Evolutionary conservation across 257 asterid species (phyloP), one percentile per base, ranked within the genome.

Genomic region (Lantana camara): DNA sequence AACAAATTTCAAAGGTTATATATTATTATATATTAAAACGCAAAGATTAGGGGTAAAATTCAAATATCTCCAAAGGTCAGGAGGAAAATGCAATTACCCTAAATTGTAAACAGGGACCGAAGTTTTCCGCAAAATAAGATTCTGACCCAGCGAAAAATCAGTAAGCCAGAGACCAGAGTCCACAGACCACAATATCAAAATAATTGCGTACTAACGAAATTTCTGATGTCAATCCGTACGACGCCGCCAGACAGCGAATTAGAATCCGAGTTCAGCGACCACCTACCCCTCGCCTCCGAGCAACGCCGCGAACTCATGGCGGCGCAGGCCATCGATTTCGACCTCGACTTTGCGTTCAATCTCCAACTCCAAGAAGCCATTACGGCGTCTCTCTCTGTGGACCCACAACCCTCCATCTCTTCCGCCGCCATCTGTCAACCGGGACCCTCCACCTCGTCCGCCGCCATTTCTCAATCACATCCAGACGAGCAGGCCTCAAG

Each of bases 291-390:
- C 54, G 83, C 82, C 75, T 67, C 83, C 72, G 85, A 68, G 76
- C 85, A 87, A 60, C 79, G 86, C 76, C 73, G 67, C 1, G 88
- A 81, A 66, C 49, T 83, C 64, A 63, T 64, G 84, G 86, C 73
- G 20, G 90, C 89, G 48, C 67, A 75, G 52, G 78, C 76, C 42
- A 11, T 79, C 15, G 86, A 84, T 1, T 54, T 75, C 68, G 98
- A 92, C 82, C 71, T 79, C n/a, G 87, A 87, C 46, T 66, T 85
- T 17, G 96, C 98, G 54, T 87, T 79, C 82, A 54, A 75, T 16
- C 83, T 92, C 71, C 91, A 92, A 68, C 85, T 81, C 57, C 76
- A 82, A 54, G 94, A 85, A 73, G 94, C 91, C 57, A 72, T 88
- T 41, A 51, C 73, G 35, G 91, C 94, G 54, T 82, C 94, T 40